Conservation (phyloP, 176 grass and related monocot species). For the Aechmea fasciata region DNA sequence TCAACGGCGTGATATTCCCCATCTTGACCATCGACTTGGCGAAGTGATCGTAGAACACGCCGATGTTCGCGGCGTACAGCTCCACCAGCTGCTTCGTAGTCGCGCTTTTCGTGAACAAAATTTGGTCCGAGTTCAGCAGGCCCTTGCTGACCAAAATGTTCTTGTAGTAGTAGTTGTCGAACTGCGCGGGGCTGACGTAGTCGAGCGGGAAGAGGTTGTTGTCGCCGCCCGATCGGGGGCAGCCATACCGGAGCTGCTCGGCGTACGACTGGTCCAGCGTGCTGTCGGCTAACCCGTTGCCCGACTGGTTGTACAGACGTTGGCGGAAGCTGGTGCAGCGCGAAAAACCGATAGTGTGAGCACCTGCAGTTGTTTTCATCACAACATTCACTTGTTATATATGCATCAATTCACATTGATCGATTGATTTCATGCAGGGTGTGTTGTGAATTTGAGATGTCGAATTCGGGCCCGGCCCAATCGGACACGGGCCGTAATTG, state of each 20-base stretch:
- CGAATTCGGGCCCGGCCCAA: too few species aligned
- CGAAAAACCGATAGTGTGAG: slow-evolving; percentile 72
- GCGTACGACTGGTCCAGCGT: slow-evolving; percentile 46
- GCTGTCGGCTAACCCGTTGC: slow-evolving; percentile 55
- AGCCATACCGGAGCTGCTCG: slow-evolving; percentile 35
- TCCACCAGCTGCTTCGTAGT: slow-evolving; percentile 55
- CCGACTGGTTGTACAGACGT: slow-evolving; percentile 81
- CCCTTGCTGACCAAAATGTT: slow-evolving; percentile 58
- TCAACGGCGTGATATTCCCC: slow-evolving; percentile 73
- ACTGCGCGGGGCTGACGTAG: slow-evolving; percentile 40
- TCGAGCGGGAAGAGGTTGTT: slow-evolving; percentile 86
- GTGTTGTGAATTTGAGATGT: too few species aligned
- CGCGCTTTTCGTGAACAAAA: slow-evolving; percentile 51
- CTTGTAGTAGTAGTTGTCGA: slow-evolving; percentile 88
- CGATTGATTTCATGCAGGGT: too few species aligned
- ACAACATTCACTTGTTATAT: not conserved
- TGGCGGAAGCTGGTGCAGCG: slow-evolving; percentile 85
- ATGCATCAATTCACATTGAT: too few species aligned
- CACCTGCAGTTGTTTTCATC: slow-evolving; percentile 29
- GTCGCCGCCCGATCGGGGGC: slow-evolving; percentile 62
- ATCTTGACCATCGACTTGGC: slow-evolving; percentile 85
- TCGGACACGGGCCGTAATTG: too few species aligned
- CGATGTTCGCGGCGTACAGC: slow-evolving; percentile 48
- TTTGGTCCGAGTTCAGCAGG: slow-evolving; percentile 74
- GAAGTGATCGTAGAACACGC: slow-evolving; percentile 77